These are phyloP conservation scores for Trichophyton schoenleinii DNA, from an alignment of 2,329 filamentous ascomycete species.

Conservation along the genomic window DNA sequence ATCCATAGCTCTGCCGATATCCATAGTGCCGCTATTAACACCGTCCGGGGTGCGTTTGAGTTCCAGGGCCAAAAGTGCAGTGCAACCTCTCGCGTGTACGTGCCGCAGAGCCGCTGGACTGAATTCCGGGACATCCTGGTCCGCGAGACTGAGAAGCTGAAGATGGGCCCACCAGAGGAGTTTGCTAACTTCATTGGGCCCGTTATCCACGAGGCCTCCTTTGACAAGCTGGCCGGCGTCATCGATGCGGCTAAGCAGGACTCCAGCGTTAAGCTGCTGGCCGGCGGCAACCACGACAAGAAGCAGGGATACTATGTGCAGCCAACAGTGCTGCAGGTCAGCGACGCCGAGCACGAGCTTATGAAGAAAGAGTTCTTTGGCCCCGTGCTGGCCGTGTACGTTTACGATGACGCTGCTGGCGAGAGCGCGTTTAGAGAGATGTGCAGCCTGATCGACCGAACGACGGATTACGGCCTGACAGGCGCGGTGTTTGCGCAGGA, in stretches of 20 bases:
- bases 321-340: slow-evolving; percentile 68
- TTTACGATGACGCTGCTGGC: slow-evolving; percentile 56
- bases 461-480: slow-evolving; percentile 31
- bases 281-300: slow-evolving; percentile 64
- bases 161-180: too few species aligned
- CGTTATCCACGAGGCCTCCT: slow-evolving; percentile 70
- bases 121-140: slow-evolving; percentile 56
- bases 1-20: slow-evolving; percentile 66
- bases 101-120: slow-evolving; percentile 62
- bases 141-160: slow-evolving; percentile 53
- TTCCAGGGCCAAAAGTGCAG: slow-evolving; percentile 89
- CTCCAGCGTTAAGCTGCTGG: slow-evolving; percentile 56
- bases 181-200: slow-evolving; percentile 67
- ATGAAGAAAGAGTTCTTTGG: slow-evolving; percentile 73
- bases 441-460: slow-evolving; percentile 39
- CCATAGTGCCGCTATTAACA: slow-evolving; percentile 66
- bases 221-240: slow-evolving; percentile 63
- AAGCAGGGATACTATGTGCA: slow-evolving; percentile 71
- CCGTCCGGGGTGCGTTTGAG: slow-evolving; percentile 76
- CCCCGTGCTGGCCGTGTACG: slow-evolving; percentile 59
- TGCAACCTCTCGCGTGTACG: slow-evolving; percentile 67
- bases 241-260: slow-evolving; percentile 71
- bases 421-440: slow-evolving; percentile 49
- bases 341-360: slow-evolving; percentile 60
- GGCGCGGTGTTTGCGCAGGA: slow-evolving; percentile 34